Evolutionary conservation across 768 basidiomycete genomes (phyloP).

Genomic region (Thelephora ganbajun): DNA sequence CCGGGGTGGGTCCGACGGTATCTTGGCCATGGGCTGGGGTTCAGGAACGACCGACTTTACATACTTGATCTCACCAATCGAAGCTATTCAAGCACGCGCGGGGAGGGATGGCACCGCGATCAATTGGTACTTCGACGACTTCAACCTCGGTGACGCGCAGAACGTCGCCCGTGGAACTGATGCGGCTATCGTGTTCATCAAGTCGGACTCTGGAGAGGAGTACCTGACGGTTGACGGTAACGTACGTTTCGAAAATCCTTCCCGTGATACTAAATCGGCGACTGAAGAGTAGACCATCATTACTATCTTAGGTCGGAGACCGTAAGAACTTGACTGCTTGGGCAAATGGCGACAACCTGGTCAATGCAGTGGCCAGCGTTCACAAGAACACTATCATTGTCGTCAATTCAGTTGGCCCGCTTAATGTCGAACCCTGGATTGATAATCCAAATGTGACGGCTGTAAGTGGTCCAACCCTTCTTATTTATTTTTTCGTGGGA

Average conservation of each 20-base stretch:
- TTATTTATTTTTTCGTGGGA: not conserved
- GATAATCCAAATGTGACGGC: constrained; percentile 38
- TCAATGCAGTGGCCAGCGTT: constrained; percentile 50
- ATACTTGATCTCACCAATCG: constrained; percentile 69
- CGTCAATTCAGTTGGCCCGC: constrained; percentile 32
- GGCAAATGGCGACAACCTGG: constrained; percentile 58
- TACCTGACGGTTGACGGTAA: constrained; percentile 76
- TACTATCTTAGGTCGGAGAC: not conserved
- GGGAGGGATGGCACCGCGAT: constrained; percentile 27
- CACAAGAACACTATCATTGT: constrained; percentile 66
- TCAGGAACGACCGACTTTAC: constrained; percentile 55
- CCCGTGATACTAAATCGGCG: not conserved
- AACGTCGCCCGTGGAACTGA: constrained; percentile 4
- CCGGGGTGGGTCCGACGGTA: constrained; percentile 32
- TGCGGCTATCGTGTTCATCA: constrained; percentile 54
- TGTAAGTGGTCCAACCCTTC: constrained; percentile 9
- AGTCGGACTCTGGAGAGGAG: constrained; percentile 73
- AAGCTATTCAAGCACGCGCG: constrained; percentile 68
- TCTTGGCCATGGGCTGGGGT: constrained; percentile 86
- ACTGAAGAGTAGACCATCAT: not conserved
- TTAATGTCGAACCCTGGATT: constrained; percentile 29
- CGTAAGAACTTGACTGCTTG: constrained; percentile 62
- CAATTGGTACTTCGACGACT: constrained; percentile 14
- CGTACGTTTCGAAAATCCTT: constrained; percentile 11
- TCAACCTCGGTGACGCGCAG: constrained; percentile 11